Conservation (phyloP, 768 basidiomycete species). For the Infundibulicybe gibba region DNA sequence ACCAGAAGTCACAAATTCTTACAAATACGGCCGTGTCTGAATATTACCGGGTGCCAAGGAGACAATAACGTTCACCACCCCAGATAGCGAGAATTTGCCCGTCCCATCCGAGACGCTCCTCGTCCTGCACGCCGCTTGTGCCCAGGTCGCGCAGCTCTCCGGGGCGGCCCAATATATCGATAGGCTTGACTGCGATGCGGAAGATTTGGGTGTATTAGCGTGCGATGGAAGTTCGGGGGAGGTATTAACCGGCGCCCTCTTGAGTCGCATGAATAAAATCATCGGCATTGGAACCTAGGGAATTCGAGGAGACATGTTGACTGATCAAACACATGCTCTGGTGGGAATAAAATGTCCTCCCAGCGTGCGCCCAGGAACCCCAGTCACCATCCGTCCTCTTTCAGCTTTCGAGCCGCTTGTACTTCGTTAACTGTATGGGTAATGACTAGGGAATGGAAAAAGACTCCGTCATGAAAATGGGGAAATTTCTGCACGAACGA, state of each 20-base stretch:
- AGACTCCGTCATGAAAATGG: too few relatives aligned
- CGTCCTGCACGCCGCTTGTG: not conserved
- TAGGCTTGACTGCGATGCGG: not conserved
- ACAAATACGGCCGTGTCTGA: not conserved
- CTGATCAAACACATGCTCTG: too few relatives aligned
- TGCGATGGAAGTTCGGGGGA: not conserved
- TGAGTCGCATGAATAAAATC: too few relatives aligned
- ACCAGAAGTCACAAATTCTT: not conserved
- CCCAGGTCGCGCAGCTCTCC: not conserved
- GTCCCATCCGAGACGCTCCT: slow-evolving; percentile 13
- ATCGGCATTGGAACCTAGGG: too few relatives aligned
- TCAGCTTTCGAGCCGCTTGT: too few relatives aligned
- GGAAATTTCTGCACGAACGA: too few relatives aligned
- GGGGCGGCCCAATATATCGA: not conserved
- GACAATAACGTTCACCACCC: not conserved
- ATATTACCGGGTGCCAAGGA: not conserved
- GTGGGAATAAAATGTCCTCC: too few relatives aligned
- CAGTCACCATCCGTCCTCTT: too few relatives aligned
- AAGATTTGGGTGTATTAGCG: not conserved
- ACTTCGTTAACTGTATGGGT: too few relatives aligned
- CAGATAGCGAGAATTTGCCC: not conserved
- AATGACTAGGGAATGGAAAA: too few relatives aligned
- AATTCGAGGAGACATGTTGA: too few relatives aligned
- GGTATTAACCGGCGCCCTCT: not conserved
- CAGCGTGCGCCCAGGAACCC: too few relatives aligned